Conservation (phyloP, 2,329 filamentous ascomycete genomes). For the Colletotrichum lini region DNA sequence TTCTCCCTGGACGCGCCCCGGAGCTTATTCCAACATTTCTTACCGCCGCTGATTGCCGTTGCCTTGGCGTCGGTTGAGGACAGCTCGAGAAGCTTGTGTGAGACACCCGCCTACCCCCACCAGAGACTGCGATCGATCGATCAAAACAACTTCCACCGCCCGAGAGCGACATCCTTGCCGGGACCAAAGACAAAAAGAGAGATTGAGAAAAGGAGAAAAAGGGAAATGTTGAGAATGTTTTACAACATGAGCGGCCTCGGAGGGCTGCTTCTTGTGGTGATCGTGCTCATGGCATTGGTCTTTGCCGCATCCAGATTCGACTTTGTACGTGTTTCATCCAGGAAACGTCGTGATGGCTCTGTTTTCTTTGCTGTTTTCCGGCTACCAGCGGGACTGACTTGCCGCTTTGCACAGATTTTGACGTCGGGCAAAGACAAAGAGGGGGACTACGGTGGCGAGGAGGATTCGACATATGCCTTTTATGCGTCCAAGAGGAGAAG, state of each 20-base stretch:
- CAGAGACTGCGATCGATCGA: neutral
- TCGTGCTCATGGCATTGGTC: slow-evolving; percentile 38
- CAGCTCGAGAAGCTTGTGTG: neutral
- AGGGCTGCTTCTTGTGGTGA: slow-evolving; percentile 32
- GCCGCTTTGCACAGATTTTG: slow-evolving; percentile 29
- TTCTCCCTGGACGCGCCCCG: neutral
- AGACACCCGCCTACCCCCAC: neutral
- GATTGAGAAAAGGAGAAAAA: too few relatives aligned
- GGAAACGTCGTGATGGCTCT: neutral
- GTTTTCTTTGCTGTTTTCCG: neutral
- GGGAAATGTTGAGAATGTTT: slow-evolving; percentile 41
- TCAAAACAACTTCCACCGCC: neutral
- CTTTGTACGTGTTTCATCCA: slow-evolving; percentile 33
- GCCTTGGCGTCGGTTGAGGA: neutral
- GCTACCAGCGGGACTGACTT: slow-evolving; percentile 2
- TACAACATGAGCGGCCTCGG: slow-evolving; percentile 30
- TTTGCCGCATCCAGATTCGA: slow-evolving; percentile 39
- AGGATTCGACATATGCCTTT: slow-evolving; percentile 42
- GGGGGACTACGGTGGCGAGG: slow-evolving; percentile 32
- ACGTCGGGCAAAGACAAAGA: slow-evolving; percentile 35
- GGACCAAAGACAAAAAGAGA: neutral
- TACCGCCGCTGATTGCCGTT: slow-evolving; percentile 12
- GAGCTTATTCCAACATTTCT: slow-evolving; percentile 8
- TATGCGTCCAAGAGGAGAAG: slow-evolving; percentile 39
- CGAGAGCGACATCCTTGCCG: neutral